Evolutionary conservation across 2,329 filamentous ascomycete species (phyloP).

Genomic region (Penicillium paneum): DNA sequence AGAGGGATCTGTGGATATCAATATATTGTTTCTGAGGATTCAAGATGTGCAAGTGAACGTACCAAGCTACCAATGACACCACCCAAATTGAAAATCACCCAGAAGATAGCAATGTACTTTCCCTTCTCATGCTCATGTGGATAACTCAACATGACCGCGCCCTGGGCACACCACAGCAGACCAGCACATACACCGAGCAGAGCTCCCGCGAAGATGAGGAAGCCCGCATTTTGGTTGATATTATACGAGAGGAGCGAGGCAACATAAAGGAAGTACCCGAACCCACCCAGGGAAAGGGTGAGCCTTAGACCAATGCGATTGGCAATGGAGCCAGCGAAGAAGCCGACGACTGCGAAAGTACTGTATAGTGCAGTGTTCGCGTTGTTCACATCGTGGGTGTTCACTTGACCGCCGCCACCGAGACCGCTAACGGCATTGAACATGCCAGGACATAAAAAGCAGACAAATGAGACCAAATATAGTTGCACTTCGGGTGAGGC

Average conservation of each 20-base stretch:
- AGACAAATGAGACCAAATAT: slow-evolving; percentile 66
- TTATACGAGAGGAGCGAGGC: slow-evolving; percentile 52
- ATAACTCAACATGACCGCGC: slow-evolving; percentile 69
- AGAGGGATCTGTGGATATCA: slow-evolving; percentile 39
- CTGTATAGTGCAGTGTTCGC: slow-evolving; percentile 70
- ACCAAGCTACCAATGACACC: slow-evolving; percentile 78
- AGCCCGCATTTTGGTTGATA: slow-evolving; percentile 48
- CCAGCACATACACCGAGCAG: slow-evolving; percentile 50
- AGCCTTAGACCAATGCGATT: slow-evolving; percentile 45
- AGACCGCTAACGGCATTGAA: slow-evolving; percentile 66
- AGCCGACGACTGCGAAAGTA: slow-evolving; percentile 64
- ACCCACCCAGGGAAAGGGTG: slow-evolving; percentile 46
- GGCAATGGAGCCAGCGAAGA: slow-evolving; percentile 56
- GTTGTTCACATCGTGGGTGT: slow-evolving; percentile 59
- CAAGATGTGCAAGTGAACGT: slow-evolving; percentile 26
- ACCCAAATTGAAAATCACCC: slow-evolving; percentile 92
- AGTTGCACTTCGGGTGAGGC: slow-evolving; percentile 72
- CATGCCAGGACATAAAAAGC: slow-evolving; percentile 71
- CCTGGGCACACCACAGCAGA: slow-evolving; percentile 52
- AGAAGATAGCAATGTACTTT: slow-evolving; percentile 85
- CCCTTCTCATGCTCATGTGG: slow-evolving; percentile 78
- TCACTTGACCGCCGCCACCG: slow-evolving; percentile 61
- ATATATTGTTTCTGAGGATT: background rate
- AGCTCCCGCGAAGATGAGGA: slow-evolving; percentile 50
- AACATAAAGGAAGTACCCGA: slow-evolving; percentile 50